phyloP scores from a whole-genome alignment of 176 grass and related monocot genomes.

The Hsuehochloa calcarea region DNA sequence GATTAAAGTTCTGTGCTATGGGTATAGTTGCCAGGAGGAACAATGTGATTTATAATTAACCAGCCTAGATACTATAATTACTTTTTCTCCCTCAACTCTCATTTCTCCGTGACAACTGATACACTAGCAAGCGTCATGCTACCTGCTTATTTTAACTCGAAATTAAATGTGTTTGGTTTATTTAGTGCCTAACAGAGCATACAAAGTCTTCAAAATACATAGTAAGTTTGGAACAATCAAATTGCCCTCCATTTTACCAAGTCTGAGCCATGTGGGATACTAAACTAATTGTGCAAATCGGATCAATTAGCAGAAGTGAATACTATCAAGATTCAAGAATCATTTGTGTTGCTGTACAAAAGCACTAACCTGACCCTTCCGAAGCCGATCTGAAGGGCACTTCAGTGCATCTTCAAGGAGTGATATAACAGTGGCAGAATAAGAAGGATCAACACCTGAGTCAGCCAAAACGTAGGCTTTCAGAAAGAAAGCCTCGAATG shows the following conservation, averaged over 20 bases:
- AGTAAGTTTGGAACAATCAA: too few relatives aligned
- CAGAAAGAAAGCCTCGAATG: conserved; percentile 98
- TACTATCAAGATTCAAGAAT: conserved; percentile 13
- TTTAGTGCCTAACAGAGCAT: too few relatives aligned
- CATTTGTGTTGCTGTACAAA: conserved; percentile 3
- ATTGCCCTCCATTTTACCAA: conserved; percentile 21
- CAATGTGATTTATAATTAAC: too few relatives aligned
- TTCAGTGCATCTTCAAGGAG: conserved; percentile 93
- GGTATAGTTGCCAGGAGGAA: not conserved
- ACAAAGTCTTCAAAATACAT: too few relatives aligned
- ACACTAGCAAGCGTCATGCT: too few relatives aligned
- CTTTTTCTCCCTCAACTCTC: too few relatives aligned
- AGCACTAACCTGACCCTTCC: conserved; percentile 81
- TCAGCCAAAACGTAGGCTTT: conserved; percentile 96
- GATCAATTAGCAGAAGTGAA: conserved; percentile 4
- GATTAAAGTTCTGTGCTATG: not conserved
- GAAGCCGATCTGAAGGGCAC: conserved; percentile 90
- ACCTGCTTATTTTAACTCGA: too few relatives aligned
- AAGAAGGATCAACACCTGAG: conserved; percentile 76
- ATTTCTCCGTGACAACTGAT: too few relatives aligned
- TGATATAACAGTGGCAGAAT: conserved; percentile 67
- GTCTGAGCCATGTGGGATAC: not conserved
- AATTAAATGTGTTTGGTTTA: too few relatives aligned
- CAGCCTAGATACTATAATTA: too few relatives aligned
- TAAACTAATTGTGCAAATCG: conserved; percentile 2